Conservation (phyloP, 2,329 filamentous ascomycete species). For the Talaromyces sp. region DNA sequence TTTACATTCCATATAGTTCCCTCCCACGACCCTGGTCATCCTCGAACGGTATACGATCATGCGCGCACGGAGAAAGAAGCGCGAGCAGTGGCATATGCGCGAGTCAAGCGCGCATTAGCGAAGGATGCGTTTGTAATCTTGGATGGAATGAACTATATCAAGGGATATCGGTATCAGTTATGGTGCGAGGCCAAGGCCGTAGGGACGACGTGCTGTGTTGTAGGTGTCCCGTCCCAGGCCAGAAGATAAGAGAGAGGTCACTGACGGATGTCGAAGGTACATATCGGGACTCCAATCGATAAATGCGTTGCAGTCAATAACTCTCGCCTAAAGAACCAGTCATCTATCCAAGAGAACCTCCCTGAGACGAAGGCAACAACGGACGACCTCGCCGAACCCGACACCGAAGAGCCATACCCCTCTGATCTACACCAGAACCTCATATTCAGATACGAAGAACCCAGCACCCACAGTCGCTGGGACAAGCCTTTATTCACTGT, state of each 20-base stretch:
- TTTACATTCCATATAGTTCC: constrained; percentile 41
- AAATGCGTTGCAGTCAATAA: constrained; percentile 55
- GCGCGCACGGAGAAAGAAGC: constrained; percentile 61
- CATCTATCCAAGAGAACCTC: constrained; percentile 13
- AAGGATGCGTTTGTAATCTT: constrained; percentile 60
- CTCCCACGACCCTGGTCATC: constrained; percentile 40
- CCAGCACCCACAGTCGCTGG: constrained; percentile 63
- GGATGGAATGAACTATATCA: constrained; percentile 66
- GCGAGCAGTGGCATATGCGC: constrained; percentile 58
- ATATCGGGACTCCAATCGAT: constrained; percentile 55
- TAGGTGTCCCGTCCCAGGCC: constrained; percentile 32
- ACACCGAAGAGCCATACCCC: constrained; percentile 45
- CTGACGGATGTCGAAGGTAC: constrained; percentile 41
- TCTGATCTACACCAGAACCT: constrained; percentile 60
- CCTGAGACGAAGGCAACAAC: constrained; percentile 15
- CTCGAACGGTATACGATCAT: constrained; percentile 54
- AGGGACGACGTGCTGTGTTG: constrained; percentile 59
- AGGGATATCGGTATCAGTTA: constrained; percentile 63
- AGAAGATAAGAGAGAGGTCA: background rate
- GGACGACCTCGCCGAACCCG: constrained; percentile 16
- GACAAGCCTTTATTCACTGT: constrained; percentile 64
- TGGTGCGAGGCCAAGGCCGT: constrained; percentile 65
- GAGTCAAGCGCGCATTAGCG: constrained; percentile 57
- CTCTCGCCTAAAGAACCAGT: constrained; percentile 26
- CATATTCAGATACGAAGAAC: constrained; percentile 64